These are phyloP conservation scores for Laetiporus sulphureus DNA, from an alignment of 1,284 basidiomycete genomes.

Conservation along the genomic window DNA sequence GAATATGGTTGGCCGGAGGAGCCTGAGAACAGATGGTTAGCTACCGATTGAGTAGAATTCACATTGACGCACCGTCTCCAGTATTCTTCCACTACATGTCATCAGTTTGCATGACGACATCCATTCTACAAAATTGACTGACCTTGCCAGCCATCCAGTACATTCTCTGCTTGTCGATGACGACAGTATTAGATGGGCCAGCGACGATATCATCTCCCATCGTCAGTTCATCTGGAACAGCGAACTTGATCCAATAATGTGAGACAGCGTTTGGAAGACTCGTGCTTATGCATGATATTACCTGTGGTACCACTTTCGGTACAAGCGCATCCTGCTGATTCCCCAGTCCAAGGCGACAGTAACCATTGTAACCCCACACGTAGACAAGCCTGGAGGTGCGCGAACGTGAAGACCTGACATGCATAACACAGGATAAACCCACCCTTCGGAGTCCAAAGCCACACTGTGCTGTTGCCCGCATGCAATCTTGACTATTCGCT, in stretches of 20 bases:
- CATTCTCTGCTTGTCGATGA: conserved; percentile 79
- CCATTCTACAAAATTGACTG: conserved; percentile 16
- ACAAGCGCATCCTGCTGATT: conserved; percentile 78
- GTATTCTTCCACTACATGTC: conserved; percentile 78
- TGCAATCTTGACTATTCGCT: conserved; percentile 74
- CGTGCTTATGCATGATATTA: conserved; percentile 22
- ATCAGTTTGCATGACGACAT: too few species aligned
- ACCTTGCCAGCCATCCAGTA: conserved; percentile 84
- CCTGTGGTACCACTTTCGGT: conserved; percentile 75
- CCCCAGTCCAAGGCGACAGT: conserved; percentile 77
- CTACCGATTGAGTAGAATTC: conserved; percentile 3
- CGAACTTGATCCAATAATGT: conserved; percentile 40
- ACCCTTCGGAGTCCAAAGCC: conserved; percentile 76
- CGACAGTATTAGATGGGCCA: conserved; percentile 78
- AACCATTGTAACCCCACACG: conserved; percentile 84
- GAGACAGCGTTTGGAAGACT: neutral
- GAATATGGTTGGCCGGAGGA: conserved; percentile 81
- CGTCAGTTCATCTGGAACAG: conserved; percentile 58
- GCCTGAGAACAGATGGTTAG: conserved; percentile 33
- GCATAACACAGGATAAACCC: neutral
- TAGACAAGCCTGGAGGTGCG: conserved; percentile 53
- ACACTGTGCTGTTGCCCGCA: conserved; percentile 86
- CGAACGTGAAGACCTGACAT: conserved; percentile 2
- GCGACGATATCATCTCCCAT: conserved; percentile 68
- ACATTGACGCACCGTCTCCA: conserved; percentile 63